Percentiles rank a stretch among this genome's conserved stretches.
phyloP scores from a whole-genome alignment of 2,329 filamentous ascomycete genomes.

The Chalara sp. region DNA sequence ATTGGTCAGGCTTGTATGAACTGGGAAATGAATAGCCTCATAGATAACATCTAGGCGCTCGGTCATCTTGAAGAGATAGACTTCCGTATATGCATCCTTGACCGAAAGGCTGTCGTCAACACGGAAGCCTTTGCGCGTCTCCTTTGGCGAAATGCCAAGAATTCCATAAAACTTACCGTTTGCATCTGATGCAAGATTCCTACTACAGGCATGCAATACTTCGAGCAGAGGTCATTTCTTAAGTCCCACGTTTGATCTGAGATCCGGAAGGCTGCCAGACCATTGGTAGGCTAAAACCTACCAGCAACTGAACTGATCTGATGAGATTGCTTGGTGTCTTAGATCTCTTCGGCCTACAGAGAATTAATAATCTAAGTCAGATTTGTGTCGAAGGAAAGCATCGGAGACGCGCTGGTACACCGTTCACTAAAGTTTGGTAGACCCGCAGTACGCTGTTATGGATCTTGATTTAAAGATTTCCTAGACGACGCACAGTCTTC shows the following conservation, averaged over 20 bases:
- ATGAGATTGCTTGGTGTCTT: neutral
- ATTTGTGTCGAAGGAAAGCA: neutral
- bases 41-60: constrained; percentile 28
- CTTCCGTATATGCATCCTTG: constrained; percentile 29
- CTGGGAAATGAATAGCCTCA: constrained; percentile 28
- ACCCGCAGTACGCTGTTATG: constrained; percentile 22
- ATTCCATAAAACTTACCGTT: constrained; percentile 32
- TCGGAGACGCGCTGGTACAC: constrained; percentile 10
- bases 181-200: constrained; percentile 25
- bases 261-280: neutral
- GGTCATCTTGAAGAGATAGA: constrained; percentile 23
- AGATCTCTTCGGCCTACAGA: neutral
- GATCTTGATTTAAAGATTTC: constrained; percentile 22
- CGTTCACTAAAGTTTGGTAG: constrained; percentile 13
- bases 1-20: constrained; percentile 16
- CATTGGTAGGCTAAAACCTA: neutral
- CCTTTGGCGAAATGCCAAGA: constrained; percentile 26
- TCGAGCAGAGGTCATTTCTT: constrained; percentile 12
- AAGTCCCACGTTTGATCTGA: neutral
- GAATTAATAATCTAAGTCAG: neutral
- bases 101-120: constrained; percentile 27
- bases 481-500: constrained; percentile 28
- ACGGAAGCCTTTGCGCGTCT: constrained; percentile 21
- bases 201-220: constrained; percentile 19
- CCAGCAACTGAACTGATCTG: neutral